Conservation (phyloP, 352 stramenopile species). For the Globisporangium parvum region DNA sequence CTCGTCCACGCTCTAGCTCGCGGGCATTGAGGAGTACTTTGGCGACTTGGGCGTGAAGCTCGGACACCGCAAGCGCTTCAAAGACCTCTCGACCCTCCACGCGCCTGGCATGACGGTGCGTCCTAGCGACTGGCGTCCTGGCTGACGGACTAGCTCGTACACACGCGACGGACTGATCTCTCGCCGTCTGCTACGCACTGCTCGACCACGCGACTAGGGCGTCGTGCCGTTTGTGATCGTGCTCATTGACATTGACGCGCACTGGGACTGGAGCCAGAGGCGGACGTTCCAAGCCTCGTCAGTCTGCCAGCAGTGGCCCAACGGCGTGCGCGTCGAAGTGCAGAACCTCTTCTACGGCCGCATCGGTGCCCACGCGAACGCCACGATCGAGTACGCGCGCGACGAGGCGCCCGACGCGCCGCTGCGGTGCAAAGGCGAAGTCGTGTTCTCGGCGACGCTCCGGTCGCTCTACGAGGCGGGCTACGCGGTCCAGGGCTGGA, state of each 20-base stretch:
- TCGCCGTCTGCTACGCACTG: not conserved
- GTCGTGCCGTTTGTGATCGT: constrained; percentile 12
- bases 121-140: not conserved
- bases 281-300: constrained; percentile 11
- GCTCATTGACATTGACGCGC: constrained; percentile 7
- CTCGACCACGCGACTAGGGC: not conserved
- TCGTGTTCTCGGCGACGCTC: constrained; percentile 10
- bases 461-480: constrained; percentile 10
- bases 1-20: not conserved
- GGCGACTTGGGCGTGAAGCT: constrained; percentile 9
- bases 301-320: constrained; percentile 11
- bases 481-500: constrained; percentile 4
- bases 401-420: not conserved
- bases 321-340: constrained; percentile 3
- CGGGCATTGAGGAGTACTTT: constrained; percentile 12
- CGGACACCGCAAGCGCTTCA: constrained; percentile 13
- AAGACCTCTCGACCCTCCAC: constrained; percentile 10
- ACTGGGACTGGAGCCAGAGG: constrained; percentile 4
- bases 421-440: constrained; percentile 11
- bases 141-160: no score
- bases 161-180: not conserved
- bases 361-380: constrained; percentile 3
- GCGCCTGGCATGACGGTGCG: constrained; percentile 10
- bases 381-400: constrained; percentile 10
- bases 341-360: constrained; percentile 12